A percentile compares a stretch with the other conserved stretches of the same genome.
phyloP scores from a whole-genome alignment of 345 rosid species.

The Eucalyptus cloeziana region DNA sequence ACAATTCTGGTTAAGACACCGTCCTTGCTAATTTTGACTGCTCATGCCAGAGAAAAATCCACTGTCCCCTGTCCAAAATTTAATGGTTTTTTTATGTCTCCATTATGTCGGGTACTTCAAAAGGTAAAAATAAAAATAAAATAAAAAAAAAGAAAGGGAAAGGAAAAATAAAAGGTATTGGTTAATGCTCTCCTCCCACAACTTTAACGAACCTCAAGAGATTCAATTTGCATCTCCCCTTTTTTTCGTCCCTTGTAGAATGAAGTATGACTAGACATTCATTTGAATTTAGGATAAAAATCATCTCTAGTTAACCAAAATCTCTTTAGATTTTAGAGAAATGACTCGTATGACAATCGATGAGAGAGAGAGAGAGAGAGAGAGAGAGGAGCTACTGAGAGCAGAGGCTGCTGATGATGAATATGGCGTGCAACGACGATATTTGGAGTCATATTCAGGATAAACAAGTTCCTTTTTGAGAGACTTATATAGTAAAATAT shows the following conservation, averaged over 20 bases:
- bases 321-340: neutral
- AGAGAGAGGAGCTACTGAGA: neutral
- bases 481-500: neutral
- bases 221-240: neutral
- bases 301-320: neutral
- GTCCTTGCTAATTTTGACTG: neutral
- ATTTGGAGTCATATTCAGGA: neutral
- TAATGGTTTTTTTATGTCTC: neutral
- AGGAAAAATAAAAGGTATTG: neutral
- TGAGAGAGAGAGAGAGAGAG: neutral
- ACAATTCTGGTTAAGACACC: neutral
- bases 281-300: neutral
- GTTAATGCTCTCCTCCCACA: neutral
- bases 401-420: neutral
- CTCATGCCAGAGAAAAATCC: neutral
- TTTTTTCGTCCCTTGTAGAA: neutral
- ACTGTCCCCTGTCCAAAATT: neutral
- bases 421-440: neutral
- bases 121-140: accelerated
- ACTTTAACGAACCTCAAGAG: neutral
- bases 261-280: neutral
- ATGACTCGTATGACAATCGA: neutral
- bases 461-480: neutral
- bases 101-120: neutral
- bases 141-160: neutral